Base-by-base conservation (phyloP, 1,284 basidiomycete species). In the Ganoderma lingzhi region DNA sequence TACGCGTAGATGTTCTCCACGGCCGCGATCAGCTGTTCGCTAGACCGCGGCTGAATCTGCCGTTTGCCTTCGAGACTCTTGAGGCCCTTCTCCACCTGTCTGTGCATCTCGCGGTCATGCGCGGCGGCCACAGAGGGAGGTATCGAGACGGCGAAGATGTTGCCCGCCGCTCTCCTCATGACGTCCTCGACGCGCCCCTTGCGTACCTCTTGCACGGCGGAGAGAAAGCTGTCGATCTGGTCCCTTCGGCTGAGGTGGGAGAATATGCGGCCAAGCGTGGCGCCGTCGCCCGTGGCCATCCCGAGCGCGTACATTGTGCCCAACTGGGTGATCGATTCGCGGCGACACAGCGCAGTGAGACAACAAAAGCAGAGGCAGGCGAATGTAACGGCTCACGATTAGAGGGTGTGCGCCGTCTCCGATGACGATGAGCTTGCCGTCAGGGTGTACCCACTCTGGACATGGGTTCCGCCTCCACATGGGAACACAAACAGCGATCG, bases 231-330 rank as follows among this genome's bases (percentile, higher is more conserved):
- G 1, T 76, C 73, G 72, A 90, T 88, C 71, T 90, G 88, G 30
- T 86, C 85, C 28, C 78, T 73, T 1, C 79, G 76, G 62, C 78
- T 79, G 3, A 91, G 78, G 75, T 88, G 86, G 3, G 86, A 85
- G 77, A 91, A 89, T 2, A 91, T 75, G 58, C 84, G 86, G n/a
- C 84, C 90, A 6, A 91, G 82, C 9, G 87, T 85, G 2, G 86
- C 86, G 5, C 82, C 87, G 70, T 90, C 89, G 77, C 90, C 89
- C 5, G 89, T 75, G 4, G 83, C 80, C 78, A 90, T 84, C 14
- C 84, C 85, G n/a, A 82, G 78, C 8, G 82, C 80, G 75, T 90
- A 89, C 14, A 86, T 78, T 0, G 85, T 83, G 19, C 88, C 88
- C 19, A 84, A 80, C 88, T 90, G 67, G 23, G 51, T 23, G 17